Conservation (phyloP, 176 grass and related monocot species). For the Musa acuminata region DNA sequence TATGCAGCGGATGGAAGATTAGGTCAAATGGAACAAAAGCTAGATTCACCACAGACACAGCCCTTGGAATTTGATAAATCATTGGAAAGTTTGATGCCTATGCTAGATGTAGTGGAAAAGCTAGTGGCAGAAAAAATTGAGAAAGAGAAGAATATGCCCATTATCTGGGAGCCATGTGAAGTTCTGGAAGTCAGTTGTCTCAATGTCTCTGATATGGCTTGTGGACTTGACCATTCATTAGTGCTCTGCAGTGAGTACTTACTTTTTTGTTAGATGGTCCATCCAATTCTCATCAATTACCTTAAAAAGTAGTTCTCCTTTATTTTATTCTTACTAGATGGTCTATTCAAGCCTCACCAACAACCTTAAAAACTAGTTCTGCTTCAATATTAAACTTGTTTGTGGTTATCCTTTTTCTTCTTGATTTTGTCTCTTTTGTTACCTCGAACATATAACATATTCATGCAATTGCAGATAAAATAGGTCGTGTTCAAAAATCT, state of each 20-base stretch:
- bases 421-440: slow-evolving; percentile 11
- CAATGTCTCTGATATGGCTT: slow-evolving; percentile 68
- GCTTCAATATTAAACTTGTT: too few relatives aligned
- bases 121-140: slow-evolving; percentile 69
- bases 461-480: not conserved
- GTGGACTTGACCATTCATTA: slow-evolving; percentile 86
- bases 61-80: slow-evolving; percentile 26
- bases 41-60: slow-evolving; percentile 13
- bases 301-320: too few relatives aligned
- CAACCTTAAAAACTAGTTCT: too few relatives aligned
- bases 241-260: slow-evolving; percentile 60
- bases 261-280: not conserved
- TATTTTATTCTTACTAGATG: too few relatives aligned
- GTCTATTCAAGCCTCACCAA: too few relatives aligned
- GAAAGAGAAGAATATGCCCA: slow-evolving; percentile 65
- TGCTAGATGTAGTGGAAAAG: slow-evolving; percentile 63
- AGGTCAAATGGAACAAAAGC: slow-evolving; percentile 54
- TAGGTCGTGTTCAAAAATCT: not conserved
- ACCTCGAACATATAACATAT: not conserved
- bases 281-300: not conserved
- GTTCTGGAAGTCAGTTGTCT: slow-evolving; percentile 45
- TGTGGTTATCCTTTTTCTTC: not conserved
- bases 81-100: slow-evolving; percentile 28
- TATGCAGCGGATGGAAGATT: slow-evolving; percentile 81
- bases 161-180: slow-evolving; percentile 79